Evolutionary conservation across 1,139 yeast genomes (phyloP), one percentile per base, ranked within the genome.

Genomic region (Geotrichum macrosporum): DNA sequence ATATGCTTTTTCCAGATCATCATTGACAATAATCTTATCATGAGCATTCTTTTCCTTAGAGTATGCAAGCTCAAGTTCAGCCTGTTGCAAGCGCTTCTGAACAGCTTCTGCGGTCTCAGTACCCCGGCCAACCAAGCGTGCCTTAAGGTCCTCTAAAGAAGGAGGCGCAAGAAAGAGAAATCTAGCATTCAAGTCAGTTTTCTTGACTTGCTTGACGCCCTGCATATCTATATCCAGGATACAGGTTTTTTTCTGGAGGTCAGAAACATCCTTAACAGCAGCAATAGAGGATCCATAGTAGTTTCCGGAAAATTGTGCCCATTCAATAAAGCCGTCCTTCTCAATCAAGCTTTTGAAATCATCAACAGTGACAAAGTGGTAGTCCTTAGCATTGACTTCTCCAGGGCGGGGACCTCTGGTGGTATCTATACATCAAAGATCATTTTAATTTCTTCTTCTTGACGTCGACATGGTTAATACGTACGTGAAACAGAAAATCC

Each of bases 241-340:
- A 71, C 98, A 92, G 46, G 81, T 81, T 50, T 71, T 71, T 53
- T 74, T 73, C 47, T 72, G 74, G 47, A 67, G 63, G 31, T 68
- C 68, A 41, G 81, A 69, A 43, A 85, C 92, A 53, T 81, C 84
- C 60, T 84, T 76, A 49, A 92, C 96, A 26, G 96, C 81, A 61
- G 80, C 82, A 58, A 86, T 74, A 41, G 95, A 75, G 48, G 98
- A 92, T 52, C 99, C 99, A 68, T 92, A 92, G 74, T 84, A 88
- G 75, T 94, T 92, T 42, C 97, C 97, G 8, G 96, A 86, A 64
- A 92, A 92, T 68, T 87, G 94, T 9, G 99, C 98, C 94, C 95
- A 87, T 69, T 92, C 99, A 59, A 92, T 81, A 69, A 92, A 94
- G 55, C 82, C 84, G 44, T 78, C 72, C 35, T 78, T 79, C 10